These are phyloP conservation scores for Mortierella sp. DNA, from an alignment of 371 early-diverging fungal species.

Conservation along the genomic window DNA sequence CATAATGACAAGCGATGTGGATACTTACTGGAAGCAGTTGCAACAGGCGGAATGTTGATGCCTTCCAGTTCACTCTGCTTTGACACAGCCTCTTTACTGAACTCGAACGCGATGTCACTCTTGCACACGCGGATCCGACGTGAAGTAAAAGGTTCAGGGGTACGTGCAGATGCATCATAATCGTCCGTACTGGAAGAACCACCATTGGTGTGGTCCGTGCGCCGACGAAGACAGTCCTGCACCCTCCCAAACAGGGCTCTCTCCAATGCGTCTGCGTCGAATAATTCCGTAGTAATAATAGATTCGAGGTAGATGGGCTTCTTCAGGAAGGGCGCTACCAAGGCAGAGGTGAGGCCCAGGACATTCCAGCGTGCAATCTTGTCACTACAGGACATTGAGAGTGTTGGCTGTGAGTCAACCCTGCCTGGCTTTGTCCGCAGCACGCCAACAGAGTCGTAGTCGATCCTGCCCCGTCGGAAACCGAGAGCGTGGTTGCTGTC, in stretches of 20 bases:
- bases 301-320: slow-evolving; percentile 79
- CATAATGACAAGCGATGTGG: background rate
- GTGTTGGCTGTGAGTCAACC: slow-evolving; percentile 80
- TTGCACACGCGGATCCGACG: slow-evolving; percentile 48
- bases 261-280: slow-evolving; percentile 66
- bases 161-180: background rate
- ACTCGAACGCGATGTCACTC: slow-evolving; percentile 61
- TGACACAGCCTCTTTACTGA: slow-evolving; percentile 62
- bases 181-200: slow-evolving; percentile 9
- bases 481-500: slow-evolving; percentile 14
- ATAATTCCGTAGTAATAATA: slow-evolving; percentile 77
- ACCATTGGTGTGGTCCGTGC: background rate
- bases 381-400: slow-evolving; percentile 92
- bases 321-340: slow-evolving; percentile 76
- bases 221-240: slow-evolving; percentile 44
- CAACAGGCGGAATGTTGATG: slow-evolving; percentile 43
- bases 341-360: slow-evolving; percentile 80
- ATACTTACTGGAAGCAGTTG: slow-evolving; percentile 59
- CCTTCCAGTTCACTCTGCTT: slow-evolving; percentile 32
- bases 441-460: slow-evolving; percentile 66
- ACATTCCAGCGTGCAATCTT: slow-evolving; percentile 90
- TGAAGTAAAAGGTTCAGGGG: slow-evolving; percentile 19
- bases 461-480: slow-evolving; percentile 70
- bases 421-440: slow-evolving; percentile 89
- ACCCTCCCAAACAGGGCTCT: slow-evolving; percentile 75